Percentiles rank a stretch among this genome's conserved stretches.
phyloP scores from a whole-genome alignment of 768 basidiomycete species.

The Tylopilus intermedius region DNA sequence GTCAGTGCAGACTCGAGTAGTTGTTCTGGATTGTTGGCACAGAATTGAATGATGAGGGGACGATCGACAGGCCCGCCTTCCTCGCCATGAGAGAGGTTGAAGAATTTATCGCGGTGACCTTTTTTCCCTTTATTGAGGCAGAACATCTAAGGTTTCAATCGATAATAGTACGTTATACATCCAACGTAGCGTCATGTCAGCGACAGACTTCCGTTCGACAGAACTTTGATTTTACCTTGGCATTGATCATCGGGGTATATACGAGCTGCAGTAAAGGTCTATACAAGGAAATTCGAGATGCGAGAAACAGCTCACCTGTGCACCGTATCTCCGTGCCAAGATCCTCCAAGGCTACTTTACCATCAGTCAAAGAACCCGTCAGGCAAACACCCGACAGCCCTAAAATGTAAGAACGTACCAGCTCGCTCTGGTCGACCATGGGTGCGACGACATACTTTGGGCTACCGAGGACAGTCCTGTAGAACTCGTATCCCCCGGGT shows the following conservation, averaged over 20 bases:
- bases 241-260: conserved; percentile 99
- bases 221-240: conserved; percentile 49
- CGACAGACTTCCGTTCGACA: background rate
- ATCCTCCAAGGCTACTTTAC: conserved; percentile 80
- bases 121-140: conserved; percentile 32
- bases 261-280: conserved; percentile 47
- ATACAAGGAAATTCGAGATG: too few relatives aligned
- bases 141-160: conserved; percentile 49
- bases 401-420: conserved; percentile 50
- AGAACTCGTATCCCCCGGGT: conserved; percentile 79
- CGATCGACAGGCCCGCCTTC: conserved; percentile 77
- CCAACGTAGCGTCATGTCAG: background rate
- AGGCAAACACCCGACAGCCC: too few relatives aligned
- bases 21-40: conserved; percentile 80
- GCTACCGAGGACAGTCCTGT: conserved; percentile 68
- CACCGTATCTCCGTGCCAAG: conserved; percentile 77
- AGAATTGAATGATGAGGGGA: conserved; percentile 90
- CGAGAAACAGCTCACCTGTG: conserved; percentile 46
- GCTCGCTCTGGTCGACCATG: conserved; percentile 97
- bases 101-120: conserved; percentile 56
- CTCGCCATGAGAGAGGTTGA: conserved; percentile 67
- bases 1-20: conserved; percentile 73
- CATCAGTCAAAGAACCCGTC: background rate
- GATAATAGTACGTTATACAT: background rate
- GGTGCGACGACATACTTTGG: conserved; percentile 92